A percentile compares a stretch with the other conserved stretches of the same genome.
Evolutionary conservation across 352 stramenopile genomes (phyloP).

Genomic region (Elongisporangium prolatum): DNA sequence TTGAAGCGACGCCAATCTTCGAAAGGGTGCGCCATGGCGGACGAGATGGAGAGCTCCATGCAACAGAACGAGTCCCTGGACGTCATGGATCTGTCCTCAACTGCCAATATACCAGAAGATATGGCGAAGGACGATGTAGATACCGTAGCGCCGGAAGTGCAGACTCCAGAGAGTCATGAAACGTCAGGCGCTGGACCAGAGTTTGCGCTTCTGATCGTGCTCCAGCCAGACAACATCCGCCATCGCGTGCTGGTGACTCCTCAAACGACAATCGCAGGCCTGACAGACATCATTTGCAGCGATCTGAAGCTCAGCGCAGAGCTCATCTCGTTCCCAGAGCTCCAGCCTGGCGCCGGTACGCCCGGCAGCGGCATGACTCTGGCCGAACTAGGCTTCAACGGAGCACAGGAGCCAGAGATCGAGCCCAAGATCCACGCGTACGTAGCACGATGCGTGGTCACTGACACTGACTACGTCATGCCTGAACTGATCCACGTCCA

Average conservation of each 20-base stretch:
- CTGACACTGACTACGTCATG: constrained; percentile 74
- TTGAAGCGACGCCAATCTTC: not conserved
- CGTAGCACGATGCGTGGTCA: constrained; percentile 29
- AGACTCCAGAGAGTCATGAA: not conserved
- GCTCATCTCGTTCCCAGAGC: constrained; percentile 54
- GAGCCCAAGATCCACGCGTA: constrained; percentile 47
- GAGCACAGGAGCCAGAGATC: constrained; percentile 11
- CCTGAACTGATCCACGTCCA: constrained; percentile 77
- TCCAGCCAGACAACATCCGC: constrained; percentile 74
- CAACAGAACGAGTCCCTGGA: not conserved
- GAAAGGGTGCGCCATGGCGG: not conserved
- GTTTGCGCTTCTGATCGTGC: constrained; percentile 58
- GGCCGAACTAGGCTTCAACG: constrained; percentile 27
- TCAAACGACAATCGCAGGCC: constrained; percentile 36
- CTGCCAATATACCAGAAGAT: not conserved
- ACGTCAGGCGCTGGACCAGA: constrained; percentile 8
- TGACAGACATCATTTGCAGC: constrained; percentile 51
- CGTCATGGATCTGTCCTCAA: not conserved
- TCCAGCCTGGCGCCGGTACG: constrained; percentile 25
- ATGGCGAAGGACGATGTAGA: not conserved
- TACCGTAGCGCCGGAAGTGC: not conserved
- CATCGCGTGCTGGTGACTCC: constrained; percentile 57
- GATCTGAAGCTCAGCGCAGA: constrained; percentile 57
- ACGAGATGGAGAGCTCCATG: not conserved
- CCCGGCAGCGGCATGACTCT: constrained; percentile 30